These are phyloP conservation scores for Epichloe aotearoae DNA, from an alignment of 2,329 filamentous ascomycete genomes.

Conservation along the genomic window DNA sequence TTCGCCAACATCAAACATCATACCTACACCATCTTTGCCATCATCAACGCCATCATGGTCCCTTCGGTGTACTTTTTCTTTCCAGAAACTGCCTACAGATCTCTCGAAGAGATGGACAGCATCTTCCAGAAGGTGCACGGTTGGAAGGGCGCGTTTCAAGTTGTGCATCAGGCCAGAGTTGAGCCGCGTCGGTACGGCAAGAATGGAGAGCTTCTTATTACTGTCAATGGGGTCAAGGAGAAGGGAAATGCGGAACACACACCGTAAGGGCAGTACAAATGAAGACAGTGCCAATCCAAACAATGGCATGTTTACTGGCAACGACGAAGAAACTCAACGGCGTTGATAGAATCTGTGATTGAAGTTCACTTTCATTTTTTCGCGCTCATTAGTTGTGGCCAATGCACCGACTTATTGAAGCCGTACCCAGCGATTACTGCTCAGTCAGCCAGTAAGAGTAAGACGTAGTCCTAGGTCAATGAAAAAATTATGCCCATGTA, in stretches of 20 bases:
- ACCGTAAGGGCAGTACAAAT: constrained; percentile 16
- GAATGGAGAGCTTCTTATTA: constrained; percentile 42
- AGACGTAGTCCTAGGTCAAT: too few species aligned
- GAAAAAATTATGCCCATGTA: too few species aligned
- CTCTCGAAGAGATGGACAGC: constrained; percentile 52
- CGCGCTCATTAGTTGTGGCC: too few species aligned
- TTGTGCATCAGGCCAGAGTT: constrained; percentile 25
- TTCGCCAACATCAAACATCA: constrained; percentile 44
- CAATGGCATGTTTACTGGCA: constrained; percentile 16
- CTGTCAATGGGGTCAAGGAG: constrained; percentile 29
- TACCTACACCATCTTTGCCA: constrained; percentile 54
- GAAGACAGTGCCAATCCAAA: constrained; percentile 12
- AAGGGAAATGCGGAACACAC: constrained; percentile 17
- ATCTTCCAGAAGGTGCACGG: constrained; percentile 47
- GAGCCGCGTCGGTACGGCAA: constrained; percentile 45
- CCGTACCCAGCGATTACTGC: too few species aligned
- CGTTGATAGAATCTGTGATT: background rate
- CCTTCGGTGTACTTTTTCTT: constrained; percentile 48
- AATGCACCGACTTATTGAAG: too few species aligned
- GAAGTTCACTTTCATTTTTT: too few species aligned
- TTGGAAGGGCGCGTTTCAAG: constrained; percentile 19
- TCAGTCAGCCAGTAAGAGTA: too few species aligned
- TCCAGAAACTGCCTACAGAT: constrained; percentile 50
- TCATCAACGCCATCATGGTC: constrained; percentile 49
- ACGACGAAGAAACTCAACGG: constrained; percentile 23